phyloP scores from a whole-genome alignment of 495 filamentous ascomycete genomes.

The Sabuloglossum arenarium region DNA sequence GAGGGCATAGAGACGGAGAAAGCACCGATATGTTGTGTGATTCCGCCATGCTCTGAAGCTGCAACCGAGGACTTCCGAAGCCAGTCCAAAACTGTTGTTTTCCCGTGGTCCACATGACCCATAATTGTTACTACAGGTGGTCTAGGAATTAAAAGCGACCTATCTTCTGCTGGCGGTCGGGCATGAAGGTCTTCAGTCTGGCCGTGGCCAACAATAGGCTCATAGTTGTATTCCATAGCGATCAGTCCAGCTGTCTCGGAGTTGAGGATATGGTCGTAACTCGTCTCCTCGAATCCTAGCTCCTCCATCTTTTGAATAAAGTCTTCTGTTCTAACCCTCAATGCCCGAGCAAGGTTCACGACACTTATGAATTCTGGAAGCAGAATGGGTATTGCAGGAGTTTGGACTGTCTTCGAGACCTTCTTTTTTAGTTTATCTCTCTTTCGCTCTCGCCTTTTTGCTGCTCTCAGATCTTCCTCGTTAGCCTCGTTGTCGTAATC shows the following conservation, averaged over 20 bases:
- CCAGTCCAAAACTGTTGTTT: slow-evolving; percentile 90
- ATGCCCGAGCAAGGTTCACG: slow-evolving; percentile 54
- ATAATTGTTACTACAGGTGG: slow-evolving; percentile 98
- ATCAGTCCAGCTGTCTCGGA: slow-evolving; percentile 80
- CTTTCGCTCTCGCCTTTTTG: neutral
- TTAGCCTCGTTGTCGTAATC: neutral
- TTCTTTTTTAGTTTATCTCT: neutral
- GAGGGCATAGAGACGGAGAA: slow-evolving; percentile 77
- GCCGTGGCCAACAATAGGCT: slow-evolving; percentile 58
- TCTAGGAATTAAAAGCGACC: slow-evolving; percentile 42
- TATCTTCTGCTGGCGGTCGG: slow-evolving; percentile 49
- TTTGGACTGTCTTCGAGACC: neutral
- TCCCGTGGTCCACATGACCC: slow-evolving; percentile 98
- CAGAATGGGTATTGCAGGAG: slow-evolving; percentile 36
- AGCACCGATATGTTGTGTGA: slow-evolving; percentile 98
- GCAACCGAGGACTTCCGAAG: slow-evolving; percentile 83
- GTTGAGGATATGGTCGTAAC: slow-evolving; percentile 62
- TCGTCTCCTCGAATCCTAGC: slow-evolving; percentile 68
- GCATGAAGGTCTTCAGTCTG: slow-evolving; percentile 51
- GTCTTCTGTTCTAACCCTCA: slow-evolving; percentile 47
- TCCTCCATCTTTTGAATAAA: slow-evolving; percentile 57
- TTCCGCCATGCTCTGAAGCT: slow-evolving; percentile 82
- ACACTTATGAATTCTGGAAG: slow-evolving; percentile 86
- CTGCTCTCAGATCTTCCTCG: neutral
- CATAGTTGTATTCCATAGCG: slow-evolving; percentile 81